Conservation (phyloP, 805 yeast species). For the Metahyphopichia silvanorum region DNA sequence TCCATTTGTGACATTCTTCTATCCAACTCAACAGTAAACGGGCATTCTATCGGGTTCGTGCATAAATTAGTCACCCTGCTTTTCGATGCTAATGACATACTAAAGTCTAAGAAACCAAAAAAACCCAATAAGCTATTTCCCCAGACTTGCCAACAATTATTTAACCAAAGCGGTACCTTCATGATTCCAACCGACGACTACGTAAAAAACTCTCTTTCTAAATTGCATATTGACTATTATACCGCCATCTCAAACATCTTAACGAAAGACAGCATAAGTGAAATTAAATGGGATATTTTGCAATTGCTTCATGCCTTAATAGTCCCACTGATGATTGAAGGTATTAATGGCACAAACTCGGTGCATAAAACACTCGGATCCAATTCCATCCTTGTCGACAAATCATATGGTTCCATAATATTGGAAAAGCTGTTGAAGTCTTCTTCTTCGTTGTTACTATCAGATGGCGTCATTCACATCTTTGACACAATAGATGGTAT, state of each 20-base stretch:
- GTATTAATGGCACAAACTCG: slow-evolving; percentile 19
- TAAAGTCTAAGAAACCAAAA: slow-evolving; percentile 5
- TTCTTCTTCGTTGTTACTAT: slow-evolving; percentile 13
- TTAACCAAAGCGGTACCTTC: slow-evolving; percentile 23
- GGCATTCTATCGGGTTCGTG: slow-evolving; percentile 21
- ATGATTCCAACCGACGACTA: slow-evolving; percentile 33
- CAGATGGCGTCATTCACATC: slow-evolving; percentile 35
- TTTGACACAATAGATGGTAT: slow-evolving; percentile 14
- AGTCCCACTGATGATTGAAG: slow-evolving; percentile 24
- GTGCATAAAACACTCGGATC: no score
- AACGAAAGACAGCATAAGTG: slow-evolving; percentile 24
- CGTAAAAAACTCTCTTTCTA: slow-evolving; percentile 22
- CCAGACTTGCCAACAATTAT: slow-evolving; percentile 23
- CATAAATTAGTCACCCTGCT: slow-evolving; percentile 26
- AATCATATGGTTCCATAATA: slow-evolving; percentile 4
- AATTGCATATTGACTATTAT: slow-evolving; percentile 25
- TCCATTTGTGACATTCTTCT: slow-evolving; percentile 35
- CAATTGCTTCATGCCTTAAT: slow-evolving; percentile 22
- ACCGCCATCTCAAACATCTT: no score
- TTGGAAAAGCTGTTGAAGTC: slow-evolving; percentile 15
- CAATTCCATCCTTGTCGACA: no score
- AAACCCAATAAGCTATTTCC: slow-evolving; percentile 9
- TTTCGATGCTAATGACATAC: slow-evolving; percentile 8
- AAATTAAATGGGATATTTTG: slow-evolving; percentile 26
- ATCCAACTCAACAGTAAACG: slow-evolving; percentile 24